Evolutionary conservation across 257 asterid genomes (phyloP).

Genomic region (Handroanthus guayacan): DNA sequence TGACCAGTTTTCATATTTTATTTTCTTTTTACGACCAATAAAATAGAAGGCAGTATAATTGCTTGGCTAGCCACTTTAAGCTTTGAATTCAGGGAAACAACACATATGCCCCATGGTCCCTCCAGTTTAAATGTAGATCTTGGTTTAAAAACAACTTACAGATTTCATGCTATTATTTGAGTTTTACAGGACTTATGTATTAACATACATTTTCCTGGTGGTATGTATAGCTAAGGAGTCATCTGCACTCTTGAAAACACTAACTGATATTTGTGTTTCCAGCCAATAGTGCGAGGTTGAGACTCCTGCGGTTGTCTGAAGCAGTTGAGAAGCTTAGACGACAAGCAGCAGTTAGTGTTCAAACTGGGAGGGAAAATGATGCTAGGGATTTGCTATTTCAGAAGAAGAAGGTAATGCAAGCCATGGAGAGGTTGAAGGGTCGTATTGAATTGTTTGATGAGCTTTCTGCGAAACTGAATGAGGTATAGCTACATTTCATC

Average conservation of each 20-base stretch:
- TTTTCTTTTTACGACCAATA: too few relatives aligned
- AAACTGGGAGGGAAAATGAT: slow-evolving; percentile 75
- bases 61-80: background rate
- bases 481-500: slow-evolving; percentile 56
- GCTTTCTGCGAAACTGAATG: slow-evolving; percentile 71
- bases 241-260: slow-evolving; percentile 14
- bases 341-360: slow-evolving; percentile 80
- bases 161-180: slow-evolving; percentile 19
- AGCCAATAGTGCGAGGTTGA: slow-evolving; percentile 82
- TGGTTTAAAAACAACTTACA: background rate
- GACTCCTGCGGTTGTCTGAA: slow-evolving; percentile 86
- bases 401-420: slow-evolving; percentile 88
- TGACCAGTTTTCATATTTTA: too few relatives aligned
- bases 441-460: slow-evolving; percentile 85
- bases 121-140: background rate
- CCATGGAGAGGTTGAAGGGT: slow-evolving; percentile 82
- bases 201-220: background rate
- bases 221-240: slow-evolving; percentile 10
- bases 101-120: background rate
- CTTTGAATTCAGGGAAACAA: background rate
- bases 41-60: slow-evolving; percentile 4
- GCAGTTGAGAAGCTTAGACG: slow-evolving; percentile 86
- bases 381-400: slow-evolving; percentile 82
- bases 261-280: slow-evolving; percentile 41
- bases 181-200: background rate